Evolutionary conservation across 2,329 filamentous ascomycete species (phyloP), one percentile per base, ranked within the genome.

Genomic region (Sporothrix pallida): DNA sequence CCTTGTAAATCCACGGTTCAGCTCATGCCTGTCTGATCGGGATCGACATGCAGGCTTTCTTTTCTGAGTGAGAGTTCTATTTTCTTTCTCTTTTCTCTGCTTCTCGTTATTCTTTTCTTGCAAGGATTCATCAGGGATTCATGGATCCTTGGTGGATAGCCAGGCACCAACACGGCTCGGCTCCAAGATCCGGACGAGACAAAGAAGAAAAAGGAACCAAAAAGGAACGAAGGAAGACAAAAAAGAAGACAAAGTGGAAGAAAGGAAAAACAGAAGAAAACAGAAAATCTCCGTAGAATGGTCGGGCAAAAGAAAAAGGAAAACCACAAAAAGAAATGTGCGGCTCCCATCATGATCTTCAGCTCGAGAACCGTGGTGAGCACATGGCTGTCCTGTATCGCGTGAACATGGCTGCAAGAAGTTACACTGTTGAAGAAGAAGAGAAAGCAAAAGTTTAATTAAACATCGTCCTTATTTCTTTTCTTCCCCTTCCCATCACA

Each of bases 11-110:
- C 23, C 5, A 20, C 54, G 17, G 62, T 26, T 67, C 62, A 67
- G 20, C 62, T 26, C 42, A 67, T 67, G 63, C 44, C 20, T 31
- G 13, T 52, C 46, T 67, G 63, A 68, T 52, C 65, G 46, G 50
- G 67, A 69, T 69, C 48, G 48, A n/a, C 67, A 54, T 42, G 48
- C 67, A 42, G 48, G 10, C 31, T 69, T 37, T 15, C 42, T 26
- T 60, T 60, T 52, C 48, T 52, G 15, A 37, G 31, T 52, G 15
- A 37, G 31, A 37, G 31, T 31, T 42, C 5, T 65, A 20, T 54
- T 37, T 42, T 69, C 67, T 54, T 26, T 15, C 26, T 44, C 10
- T 65, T 42, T 20, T 12, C 60, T 42, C 26, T 31, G 6, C 17
- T 48, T 48, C 31, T 50, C 31, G 31, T 37, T 37, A 37, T 48